These are phyloP conservation scores for Sporothrix pseudoabietina DNA, from an alignment of 2,329 filamentous ascomycete genomes.

Conservation along the genomic window DNA sequence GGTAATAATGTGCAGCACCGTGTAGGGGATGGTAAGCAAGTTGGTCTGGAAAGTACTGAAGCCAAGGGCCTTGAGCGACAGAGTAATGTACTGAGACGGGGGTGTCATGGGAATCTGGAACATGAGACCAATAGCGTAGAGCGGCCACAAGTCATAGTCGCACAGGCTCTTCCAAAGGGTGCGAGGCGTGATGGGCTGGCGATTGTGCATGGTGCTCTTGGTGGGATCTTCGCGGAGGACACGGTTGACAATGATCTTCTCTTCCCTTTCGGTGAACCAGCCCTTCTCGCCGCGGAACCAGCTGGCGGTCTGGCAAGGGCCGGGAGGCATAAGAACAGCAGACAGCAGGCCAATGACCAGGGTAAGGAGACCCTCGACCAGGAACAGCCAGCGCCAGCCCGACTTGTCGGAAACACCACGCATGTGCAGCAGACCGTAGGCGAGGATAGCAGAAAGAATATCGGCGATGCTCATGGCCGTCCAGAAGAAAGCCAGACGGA, in stretches of 20 bases:
- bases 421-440: conserved; percentile 47
- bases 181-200: conserved; percentile 55
- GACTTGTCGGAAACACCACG: conserved; percentile 43
- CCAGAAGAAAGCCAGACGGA: conserved; percentile 49
- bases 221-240: conserved; percentile 60
- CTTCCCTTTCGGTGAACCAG: conserved; percentile 63
- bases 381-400: conserved; percentile 56
- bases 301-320: conserved; percentile 54
- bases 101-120: conserved; percentile 56
- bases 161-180: conserved; percentile 55
- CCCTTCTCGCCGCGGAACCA: conserved; percentile 57
- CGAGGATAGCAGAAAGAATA: conserved; percentile 46
- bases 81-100: conserved; percentile 59
- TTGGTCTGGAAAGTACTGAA: conserved; percentile 65
- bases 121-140: conserved; percentile 56
- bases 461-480: conserved; percentile 47
- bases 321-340: conserved; percentile 58
- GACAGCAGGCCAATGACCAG: conserved; percentile 54
- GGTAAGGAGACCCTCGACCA: conserved; percentile 56
- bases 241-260: conserved; percentile 63
- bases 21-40: conserved; percentile 62
- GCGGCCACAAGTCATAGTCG: conserved; percentile 46
- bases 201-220: conserved; percentile 63
- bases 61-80: conserved; percentile 59
- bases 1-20: conserved; percentile 43